phyloP scores from a whole-genome alignment of 2,329 filamentous ascomycete species.

The Peltaster fructicola region DNA sequence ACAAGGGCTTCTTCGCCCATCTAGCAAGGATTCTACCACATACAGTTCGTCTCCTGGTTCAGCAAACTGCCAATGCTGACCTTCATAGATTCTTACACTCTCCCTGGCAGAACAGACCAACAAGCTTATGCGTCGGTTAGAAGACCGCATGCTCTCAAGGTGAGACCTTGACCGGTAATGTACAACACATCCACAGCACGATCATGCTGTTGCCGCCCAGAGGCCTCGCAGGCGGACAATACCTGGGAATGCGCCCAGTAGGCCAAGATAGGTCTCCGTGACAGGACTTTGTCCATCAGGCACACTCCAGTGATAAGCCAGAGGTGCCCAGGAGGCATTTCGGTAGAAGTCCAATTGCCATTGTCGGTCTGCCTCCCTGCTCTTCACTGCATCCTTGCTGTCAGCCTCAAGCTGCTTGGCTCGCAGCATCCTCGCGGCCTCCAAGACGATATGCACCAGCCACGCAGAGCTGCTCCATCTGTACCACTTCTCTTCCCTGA shows the following conservation, averaged over 20 bases:
- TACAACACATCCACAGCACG: no score
- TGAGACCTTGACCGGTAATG: no score
- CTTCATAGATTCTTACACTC: constrained; percentile 58
- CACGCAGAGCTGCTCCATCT: constrained; percentile 65
- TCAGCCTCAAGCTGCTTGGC: constrained; percentile 30
- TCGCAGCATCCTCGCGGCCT: constrained; percentile 46
- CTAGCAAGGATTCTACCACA: constrained; percentile 86
- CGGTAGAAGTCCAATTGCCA: constrained; percentile 52
- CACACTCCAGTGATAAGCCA: constrained; percentile 70
- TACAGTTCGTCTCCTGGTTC: constrained; percentile 38
- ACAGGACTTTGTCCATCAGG: constrained; percentile 41
- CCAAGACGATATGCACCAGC: constrained; percentile 58
- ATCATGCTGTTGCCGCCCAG: no score
- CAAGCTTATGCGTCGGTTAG: constrained; percentile 68
- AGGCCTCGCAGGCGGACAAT: no score
- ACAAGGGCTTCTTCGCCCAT: constrained; percentile 95
- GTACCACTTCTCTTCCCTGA: constrained; percentile 42
- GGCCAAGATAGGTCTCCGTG: constrained; percentile 39
- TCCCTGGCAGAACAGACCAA: constrained; percentile 90
- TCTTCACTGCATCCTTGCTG: constrained; percentile 12
- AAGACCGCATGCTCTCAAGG: constrained; percentile 38
- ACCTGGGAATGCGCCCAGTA: no score
- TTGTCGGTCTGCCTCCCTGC: constrained; percentile 17
- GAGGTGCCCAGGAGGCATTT: constrained; percentile 60
- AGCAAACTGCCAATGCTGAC: constrained; percentile 7